Evolutionary conservation across 441 rosid species (phyloP).

Genomic region (Metrosideros polymorpha): DNA sequence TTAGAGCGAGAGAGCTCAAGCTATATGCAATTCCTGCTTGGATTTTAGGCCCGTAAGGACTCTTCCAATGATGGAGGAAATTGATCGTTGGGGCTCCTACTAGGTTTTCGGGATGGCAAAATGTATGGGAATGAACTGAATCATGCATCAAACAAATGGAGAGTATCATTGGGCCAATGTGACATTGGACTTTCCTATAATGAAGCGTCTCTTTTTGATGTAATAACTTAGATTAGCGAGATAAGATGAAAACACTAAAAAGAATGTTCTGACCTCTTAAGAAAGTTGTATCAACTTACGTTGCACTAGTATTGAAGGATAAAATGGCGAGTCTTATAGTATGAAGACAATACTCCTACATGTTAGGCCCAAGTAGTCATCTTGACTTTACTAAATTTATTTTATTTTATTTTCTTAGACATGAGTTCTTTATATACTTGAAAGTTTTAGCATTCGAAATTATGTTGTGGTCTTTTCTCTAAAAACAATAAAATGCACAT

Average conservation of each 20-base stretch:
- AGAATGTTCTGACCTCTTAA: background rate
- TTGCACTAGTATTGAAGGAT: background rate
- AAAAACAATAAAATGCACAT: too few relatives aligned
- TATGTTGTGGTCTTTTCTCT: accelerated
- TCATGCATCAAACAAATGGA: too few relatives aligned
- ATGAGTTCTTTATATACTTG: background rate
- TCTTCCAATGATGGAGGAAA: too few relatives aligned
- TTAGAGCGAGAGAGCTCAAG: too few relatives aligned
- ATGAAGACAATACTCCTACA: background rate
- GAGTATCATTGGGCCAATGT: too few relatives aligned
- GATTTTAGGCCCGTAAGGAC: too few relatives aligned
- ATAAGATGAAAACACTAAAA: background rate
- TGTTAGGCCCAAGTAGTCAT: background rate
- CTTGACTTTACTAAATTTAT: background rate
- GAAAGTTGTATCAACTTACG: background rate
- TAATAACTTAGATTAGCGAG: too few relatives aligned
- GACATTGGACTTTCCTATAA: background rate
- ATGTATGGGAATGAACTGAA: too few relatives aligned
- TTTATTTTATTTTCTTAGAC: background rate
- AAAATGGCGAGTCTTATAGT: background rate
- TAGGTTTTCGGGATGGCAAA: too few relatives aligned
- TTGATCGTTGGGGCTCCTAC: too few relatives aligned
- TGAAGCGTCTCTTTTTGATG: too few relatives aligned
- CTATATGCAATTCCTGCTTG: too few relatives aligned
- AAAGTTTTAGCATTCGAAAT: background rate